A percentile compares a stretch with the other conserved stretches of the same genome.
phyloP scores from a whole-genome alignment of 2,329 filamentous ascomycete species.

The Metarhizium rileyi region DNA sequence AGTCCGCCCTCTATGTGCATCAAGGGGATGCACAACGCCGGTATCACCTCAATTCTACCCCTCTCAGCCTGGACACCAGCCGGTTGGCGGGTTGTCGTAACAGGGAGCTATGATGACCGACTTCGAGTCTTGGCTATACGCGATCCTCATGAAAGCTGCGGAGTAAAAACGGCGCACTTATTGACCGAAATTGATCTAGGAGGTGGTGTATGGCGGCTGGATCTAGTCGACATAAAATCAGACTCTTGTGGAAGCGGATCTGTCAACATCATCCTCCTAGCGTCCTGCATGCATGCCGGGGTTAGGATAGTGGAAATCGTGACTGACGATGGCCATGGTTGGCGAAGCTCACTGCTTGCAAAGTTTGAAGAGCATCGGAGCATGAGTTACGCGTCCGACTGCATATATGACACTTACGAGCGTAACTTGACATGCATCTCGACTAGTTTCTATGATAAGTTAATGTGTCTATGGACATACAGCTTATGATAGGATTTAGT shows the following conservation, averaged over 20 bases:
- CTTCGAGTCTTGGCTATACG: slow-evolving; percentile 56
- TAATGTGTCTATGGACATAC: slow-evolving; percentile 57
- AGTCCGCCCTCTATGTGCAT: slow-evolving; percentile 17
- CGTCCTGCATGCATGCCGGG: slow-evolving; percentile 91
- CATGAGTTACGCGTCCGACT: slow-evolving; percentile 90
- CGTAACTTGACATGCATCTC: slow-evolving; percentile 43
- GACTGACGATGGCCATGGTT: slow-evolving; percentile 30
- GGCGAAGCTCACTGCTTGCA: slow-evolving; percentile 55
- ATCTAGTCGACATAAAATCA: slow-evolving; percentile 36
- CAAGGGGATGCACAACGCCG: slow-evolving; percentile 58
- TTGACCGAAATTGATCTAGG: slow-evolving; percentile 61
- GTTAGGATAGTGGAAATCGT: slow-evolving; percentile 50
- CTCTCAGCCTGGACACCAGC: slow-evolving; percentile 35
- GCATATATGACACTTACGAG: slow-evolving; percentile 31
- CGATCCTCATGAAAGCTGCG: slow-evolving; percentile 29
- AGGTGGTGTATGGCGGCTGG: slow-evolving; percentile 79
- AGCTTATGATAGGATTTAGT: not conserved
- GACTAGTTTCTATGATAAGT: slow-evolving; percentile 68
- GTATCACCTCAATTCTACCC: slow-evolving; percentile 79
- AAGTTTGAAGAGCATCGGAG: slow-evolving; percentile 79
- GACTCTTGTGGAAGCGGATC: slow-evolving; percentile 14
- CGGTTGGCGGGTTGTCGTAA: slow-evolving; percentile 54
- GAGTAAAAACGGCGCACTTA: slow-evolving; percentile 34
- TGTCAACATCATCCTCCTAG: slow-evolving; percentile 47
- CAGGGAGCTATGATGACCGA: slow-evolving; percentile 85